phyloP scores from a whole-genome alignment of 2,329 filamentous ascomycete genomes.

The Ophiostoma sp. region DNA sequence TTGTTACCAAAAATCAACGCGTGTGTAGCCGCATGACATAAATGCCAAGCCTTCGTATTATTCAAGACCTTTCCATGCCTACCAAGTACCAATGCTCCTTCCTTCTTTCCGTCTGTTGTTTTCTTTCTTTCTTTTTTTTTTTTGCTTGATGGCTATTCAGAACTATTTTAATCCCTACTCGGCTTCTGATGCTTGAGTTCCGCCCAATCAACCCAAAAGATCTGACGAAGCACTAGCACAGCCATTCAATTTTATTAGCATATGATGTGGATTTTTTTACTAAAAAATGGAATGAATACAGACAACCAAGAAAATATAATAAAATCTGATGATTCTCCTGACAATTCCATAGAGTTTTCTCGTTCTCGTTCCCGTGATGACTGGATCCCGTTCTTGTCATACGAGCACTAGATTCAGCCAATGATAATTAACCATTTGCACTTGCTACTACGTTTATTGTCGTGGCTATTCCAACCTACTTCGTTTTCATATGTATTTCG shows the following conservation, averaged over 20 bases:
- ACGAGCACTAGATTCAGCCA: too few species aligned
- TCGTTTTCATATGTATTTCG: background rate
- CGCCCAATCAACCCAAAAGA: background rate
- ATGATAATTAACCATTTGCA: too few species aligned
- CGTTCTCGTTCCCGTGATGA: too few species aligned
- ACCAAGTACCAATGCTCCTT: background rate
- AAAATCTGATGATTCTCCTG: too few species aligned
- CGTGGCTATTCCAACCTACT: too few species aligned
- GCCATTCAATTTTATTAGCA: background rate
- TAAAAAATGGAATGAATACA: too few species aligned
- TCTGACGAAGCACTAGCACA: background rate
- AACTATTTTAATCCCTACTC: background rate
- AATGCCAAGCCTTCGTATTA: slow-evolving; percentile 2
- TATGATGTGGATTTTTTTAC: too few species aligned
- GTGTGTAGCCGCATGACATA: background rate
- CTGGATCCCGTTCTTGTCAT: too few species aligned
- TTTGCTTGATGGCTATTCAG: too few species aligned
- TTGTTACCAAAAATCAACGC: background rate
- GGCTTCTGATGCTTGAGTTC: background rate
- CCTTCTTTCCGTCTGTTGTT: background rate
- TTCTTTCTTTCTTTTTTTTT: background rate
- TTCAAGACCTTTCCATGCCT: background rate
- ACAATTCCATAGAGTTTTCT: too few species aligned
- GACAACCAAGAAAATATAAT: too few species aligned
- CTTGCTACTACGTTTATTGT: too few species aligned